Percentiles rank a stretch among this genome's conserved stretches.
Evolutionary conservation across 768 basidiomycete genomes (phyloP).

Genomic region (Lactifluus echinatus): DNA sequence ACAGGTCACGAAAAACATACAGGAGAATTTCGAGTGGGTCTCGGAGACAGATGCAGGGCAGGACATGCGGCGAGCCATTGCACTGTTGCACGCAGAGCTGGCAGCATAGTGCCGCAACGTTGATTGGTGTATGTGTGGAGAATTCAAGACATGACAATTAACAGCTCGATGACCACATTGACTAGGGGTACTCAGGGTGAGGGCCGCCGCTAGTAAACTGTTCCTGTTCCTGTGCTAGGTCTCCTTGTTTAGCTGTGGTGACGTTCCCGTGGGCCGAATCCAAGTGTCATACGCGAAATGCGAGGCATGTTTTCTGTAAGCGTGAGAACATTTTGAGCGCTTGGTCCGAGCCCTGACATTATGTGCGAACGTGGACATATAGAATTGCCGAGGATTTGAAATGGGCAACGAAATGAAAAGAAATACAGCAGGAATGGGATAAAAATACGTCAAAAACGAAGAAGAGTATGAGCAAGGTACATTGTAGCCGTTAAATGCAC

Average conservation of each 20-base stretch:
- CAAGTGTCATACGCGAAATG: too few species aligned
- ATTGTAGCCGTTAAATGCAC: background rate
- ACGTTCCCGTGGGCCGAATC: too few species aligned
- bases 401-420: background rate
- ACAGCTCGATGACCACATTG: too few species aligned
- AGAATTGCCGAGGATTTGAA: background rate
- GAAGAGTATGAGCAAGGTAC: background rate
- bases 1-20: background rate
- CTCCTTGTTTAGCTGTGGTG: too few species aligned
- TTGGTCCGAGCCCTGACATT: too few species aligned
- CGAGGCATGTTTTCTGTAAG: background rate
- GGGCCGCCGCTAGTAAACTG: too few species aligned
- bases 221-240: too few species aligned
- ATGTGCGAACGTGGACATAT: background rate
- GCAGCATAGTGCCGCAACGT: background rate
- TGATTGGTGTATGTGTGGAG: background rate
- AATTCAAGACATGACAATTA: background rate
- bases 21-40: slow-evolving; percentile 13
- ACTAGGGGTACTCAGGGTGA: too few species aligned
- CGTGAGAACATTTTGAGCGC: too few species aligned
- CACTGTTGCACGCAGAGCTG: background rate
- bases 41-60: slow-evolving; percentile 1
- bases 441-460: slow-evolving; percentile 7
- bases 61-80: background rate
- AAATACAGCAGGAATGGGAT: background rate